Base-by-base conservation (phyloP, 192 early-diverging fungal genomes). In the Gonapodya sp. region DNA sequence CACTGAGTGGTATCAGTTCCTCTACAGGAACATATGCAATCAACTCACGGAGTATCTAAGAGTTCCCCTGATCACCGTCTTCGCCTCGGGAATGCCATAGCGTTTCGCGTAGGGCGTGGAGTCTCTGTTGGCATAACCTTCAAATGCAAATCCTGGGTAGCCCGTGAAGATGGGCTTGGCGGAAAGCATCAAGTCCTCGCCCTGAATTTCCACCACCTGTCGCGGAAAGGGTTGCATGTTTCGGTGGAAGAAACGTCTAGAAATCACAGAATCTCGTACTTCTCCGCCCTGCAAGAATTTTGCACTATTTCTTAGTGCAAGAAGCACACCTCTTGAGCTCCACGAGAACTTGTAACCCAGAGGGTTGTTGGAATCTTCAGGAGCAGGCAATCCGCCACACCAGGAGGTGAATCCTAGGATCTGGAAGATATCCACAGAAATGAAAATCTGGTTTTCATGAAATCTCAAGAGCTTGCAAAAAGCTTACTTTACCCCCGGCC, bases 291-390 rank as follows among this genome's bases (percentile, higher is more conserved):
- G 88, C 83, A 93, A 90, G 86, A 93, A 99, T 78, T 92, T 95
- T 80, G 97, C 97, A 79, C 89, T 93, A 90, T 98, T 99, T 83
- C 94, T 91, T 80, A 97, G 88, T 34, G 97, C 97, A 73, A 99
- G 90, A 73, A 99, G 88, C n/a, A 99, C 97, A 79, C 98, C 98
- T 83, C 96, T 93, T 24, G 97, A 93, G 46, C 94, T 95, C 98
- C 98, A 99, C 82, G 92, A 94, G 89, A 99, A 99, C 86, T 99
- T 99, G 94, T 99, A 99, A 73, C 97, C 97, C 35, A 99, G 91
- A 80, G 97, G 97, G 86, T 98, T 98, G 92, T 97, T 96, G 79
- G 93, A 95, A 79, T 90, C 88, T 87, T 99, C 97, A 24, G 97
- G 97, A 73, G 97, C 97, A 18, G 97, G 97, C 80, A 99, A 92